These are phyloP conservation scores for Dissophora globulifera DNA, from an alignment of 192 early-diverging fungal species.

Conservation along the genomic window DNA sequence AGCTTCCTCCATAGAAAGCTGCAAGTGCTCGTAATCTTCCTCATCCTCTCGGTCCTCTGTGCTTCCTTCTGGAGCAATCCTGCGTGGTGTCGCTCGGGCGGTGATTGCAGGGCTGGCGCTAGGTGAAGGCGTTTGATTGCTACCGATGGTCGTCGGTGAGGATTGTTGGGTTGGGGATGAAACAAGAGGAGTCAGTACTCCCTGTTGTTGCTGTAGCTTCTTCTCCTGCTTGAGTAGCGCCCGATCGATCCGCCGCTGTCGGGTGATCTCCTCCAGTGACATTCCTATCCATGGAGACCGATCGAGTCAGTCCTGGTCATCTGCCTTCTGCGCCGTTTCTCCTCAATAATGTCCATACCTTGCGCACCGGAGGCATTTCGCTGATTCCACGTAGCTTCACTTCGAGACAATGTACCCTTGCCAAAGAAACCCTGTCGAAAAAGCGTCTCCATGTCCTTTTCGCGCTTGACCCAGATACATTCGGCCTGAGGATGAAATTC, in stretches of 20 bases:
- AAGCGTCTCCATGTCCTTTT: slow-evolving; percentile 50
- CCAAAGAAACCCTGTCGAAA: slow-evolving; percentile 80
- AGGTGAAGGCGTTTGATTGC: background rate
- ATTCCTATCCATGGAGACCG: background rate
- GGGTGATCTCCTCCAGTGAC: slow-evolving; percentile 56
- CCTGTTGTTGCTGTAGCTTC: background rate
- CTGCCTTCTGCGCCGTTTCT: too few relatives aligned
- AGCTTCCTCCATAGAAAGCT: slow-evolving; percentile 77
- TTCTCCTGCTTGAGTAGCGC: slow-evolving; percentile 23
- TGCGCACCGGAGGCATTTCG: slow-evolving; percentile 27
- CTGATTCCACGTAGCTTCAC: slow-evolving; percentile 79
- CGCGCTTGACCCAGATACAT: slow-evolving; percentile 31
- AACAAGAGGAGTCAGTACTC: background rate
- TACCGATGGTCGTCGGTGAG: background rate
- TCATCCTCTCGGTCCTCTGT: background rate
- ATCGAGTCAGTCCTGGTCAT: too few relatives aligned
- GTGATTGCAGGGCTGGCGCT: too few relatives aligned
- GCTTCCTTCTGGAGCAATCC: background rate
- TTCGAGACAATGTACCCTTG: slow-evolving; percentile 81
- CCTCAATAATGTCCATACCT: too few relatives aligned
- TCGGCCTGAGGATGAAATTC: slow-evolving; percentile 30
- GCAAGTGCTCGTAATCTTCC: slow-evolving; percentile 64
- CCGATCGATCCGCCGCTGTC: slow-evolving; percentile 42
- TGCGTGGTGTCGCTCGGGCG: too few relatives aligned
- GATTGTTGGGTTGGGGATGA: background rate